Evolutionary conservation across 164 flowering plant genomes (phyloP).

Genomic region (Akebia trifoliata): DNA sequence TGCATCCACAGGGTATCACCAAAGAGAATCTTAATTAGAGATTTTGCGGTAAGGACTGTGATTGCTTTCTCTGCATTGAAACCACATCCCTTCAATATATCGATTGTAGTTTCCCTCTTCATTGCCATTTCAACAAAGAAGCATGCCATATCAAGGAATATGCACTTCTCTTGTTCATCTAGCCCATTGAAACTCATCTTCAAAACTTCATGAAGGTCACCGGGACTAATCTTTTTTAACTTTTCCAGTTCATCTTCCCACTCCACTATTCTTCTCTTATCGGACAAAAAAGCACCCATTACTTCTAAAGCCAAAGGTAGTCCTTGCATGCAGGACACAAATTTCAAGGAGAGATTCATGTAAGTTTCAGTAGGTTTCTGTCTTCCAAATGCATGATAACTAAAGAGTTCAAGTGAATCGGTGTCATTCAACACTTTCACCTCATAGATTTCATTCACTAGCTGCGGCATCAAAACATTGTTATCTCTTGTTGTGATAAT

Average conservation of each 20-base stretch:
- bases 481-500: constrained; percentile 39
- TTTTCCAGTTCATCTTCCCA: constrained; percentile 28
- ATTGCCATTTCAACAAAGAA: not conserved
- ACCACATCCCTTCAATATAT: constrained; percentile 2
- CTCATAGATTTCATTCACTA: constrained; percentile 10
- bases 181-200: not conserved
- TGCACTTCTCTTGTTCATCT: constrained; percentile 3
- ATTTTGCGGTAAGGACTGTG: not conserved
- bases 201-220: not conserved
- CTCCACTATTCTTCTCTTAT: constrained; percentile 1
- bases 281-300: constrained; percentile 1
- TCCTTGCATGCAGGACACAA: not conserved
- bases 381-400: constrained; percentile 13
- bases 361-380: not conserved
- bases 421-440: not conserved
- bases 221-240: not conserved
- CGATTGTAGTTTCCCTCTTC: not conserved
- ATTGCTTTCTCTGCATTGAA: constrained; percentile 1
- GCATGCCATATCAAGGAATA: not conserved
- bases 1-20: constrained; percentile 9
- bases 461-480: constrained; percentile 4
- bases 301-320: constrained; percentile 10
- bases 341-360: not conserved
- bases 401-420: constrained; percentile 14
- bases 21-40: not conserved